These are phyloP conservation scores for Phialocephala sp. DNA, from an alignment of 2,329 filamentous ascomycete genomes.

Conservation along the genomic window DNA sequence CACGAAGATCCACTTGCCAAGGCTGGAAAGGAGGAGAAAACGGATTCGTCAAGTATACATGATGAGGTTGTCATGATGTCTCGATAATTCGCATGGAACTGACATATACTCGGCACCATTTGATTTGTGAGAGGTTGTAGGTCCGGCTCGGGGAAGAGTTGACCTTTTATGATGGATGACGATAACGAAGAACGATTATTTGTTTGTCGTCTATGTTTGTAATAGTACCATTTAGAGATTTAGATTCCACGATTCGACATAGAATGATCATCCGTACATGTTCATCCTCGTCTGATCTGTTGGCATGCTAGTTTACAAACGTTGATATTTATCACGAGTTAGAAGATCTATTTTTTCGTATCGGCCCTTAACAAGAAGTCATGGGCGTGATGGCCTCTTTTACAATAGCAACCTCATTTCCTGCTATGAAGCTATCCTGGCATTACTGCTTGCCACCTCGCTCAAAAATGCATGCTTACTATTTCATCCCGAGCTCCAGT, in stretches of 20 bases:
- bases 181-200: slow-evolving; percentile 9
- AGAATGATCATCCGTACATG: background rate
- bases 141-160: background rate
- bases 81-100: slow-evolving; percentile 22
- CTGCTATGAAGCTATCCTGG: no score
- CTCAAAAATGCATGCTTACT: no score
- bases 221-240: background rate
- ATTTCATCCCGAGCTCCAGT: no score
- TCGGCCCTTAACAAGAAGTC: no score
- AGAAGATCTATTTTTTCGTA: no score
- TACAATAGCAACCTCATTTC: no score
- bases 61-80: slow-evolving; percentile 36
- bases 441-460: no score
- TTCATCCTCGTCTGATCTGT: background rate
- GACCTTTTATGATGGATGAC: slow-evolving; percentile 8
- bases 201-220: background rate
- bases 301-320: background rate
- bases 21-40: slow-evolving; percentile 43
- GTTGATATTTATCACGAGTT: background rate
- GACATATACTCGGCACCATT: background rate
- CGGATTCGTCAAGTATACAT: slow-evolving; percentile 40
- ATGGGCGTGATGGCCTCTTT: no score
- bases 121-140: background rate
- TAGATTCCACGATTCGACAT: slow-evolving; percentile 6
- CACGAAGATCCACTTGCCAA: slow-evolving; percentile 17